Conservation (phyloP, 2,329 filamentous ascomycete species). For the Phaeosphaeriaceae sp. region DNA sequence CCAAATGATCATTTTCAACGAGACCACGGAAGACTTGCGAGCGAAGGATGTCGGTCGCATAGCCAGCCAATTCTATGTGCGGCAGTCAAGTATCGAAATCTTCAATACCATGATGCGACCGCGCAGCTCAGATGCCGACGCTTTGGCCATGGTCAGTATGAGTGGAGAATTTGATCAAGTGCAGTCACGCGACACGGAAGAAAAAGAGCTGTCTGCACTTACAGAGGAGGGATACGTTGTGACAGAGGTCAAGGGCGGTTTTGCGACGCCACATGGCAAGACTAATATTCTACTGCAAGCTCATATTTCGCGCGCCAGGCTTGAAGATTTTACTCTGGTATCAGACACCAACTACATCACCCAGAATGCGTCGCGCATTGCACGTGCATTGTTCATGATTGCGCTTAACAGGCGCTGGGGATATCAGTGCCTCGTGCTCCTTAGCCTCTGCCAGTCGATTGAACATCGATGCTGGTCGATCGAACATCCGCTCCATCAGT, state of each 20-base stretch:
- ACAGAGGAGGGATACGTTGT: slow-evolving; percentile 69
- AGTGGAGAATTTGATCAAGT: slow-evolving; percentile 98
- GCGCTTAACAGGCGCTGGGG: slow-evolving; percentile 95
- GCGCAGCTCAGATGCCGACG: slow-evolving; percentile 85
- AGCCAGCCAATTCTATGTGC: slow-evolving; percentile 95
- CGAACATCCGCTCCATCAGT: slow-evolving; percentile 93
- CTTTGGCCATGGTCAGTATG: slow-evolving; percentile 95
- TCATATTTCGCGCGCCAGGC: slow-evolving; percentile 85
- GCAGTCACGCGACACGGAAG: slow-evolving; percentile 87
- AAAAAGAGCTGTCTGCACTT: slow-evolving; percentile 81
- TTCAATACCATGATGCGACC: slow-evolving; percentile 96
- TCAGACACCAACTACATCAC: slow-evolving; percentile 95
- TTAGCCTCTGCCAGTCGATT: slow-evolving; percentile 95
- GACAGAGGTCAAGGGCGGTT: slow-evolving; percentile 77
- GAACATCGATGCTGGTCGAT: slow-evolving; percentile 96
- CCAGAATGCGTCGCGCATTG: slow-evolving; percentile 94
- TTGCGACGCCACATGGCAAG: slow-evolving; percentile 78
- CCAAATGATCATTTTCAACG: slow-evolving; percentile 99
- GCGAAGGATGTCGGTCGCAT: slow-evolving; percentile 96
- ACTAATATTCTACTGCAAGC: slow-evolving; percentile 95
- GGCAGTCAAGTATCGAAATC: slow-evolving; percentile 91
- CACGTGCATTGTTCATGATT: slow-evolving; percentile 95
- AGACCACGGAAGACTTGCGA: slow-evolving; percentile 87
- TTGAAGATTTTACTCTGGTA: slow-evolving; percentile 91
- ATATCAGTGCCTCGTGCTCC: slow-evolving; percentile 87